Percentiles rank a stretch among this genome's conserved stretches.
Conservation (phyloP, 345 rosid genomes). For the Camelina laxa region DNA sequence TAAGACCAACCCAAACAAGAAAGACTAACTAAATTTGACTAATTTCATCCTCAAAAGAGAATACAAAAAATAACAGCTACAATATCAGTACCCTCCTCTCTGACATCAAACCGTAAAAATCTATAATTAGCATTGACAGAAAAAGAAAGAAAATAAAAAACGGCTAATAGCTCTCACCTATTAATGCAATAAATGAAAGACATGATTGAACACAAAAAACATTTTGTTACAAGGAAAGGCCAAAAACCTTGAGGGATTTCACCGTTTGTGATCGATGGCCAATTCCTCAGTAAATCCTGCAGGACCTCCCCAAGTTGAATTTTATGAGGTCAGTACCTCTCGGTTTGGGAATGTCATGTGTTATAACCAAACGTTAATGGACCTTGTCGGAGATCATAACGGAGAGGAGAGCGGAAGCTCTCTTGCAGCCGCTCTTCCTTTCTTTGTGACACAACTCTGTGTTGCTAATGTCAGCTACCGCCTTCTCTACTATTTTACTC, state of each 20-base stretch:
- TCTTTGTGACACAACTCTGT: slow-evolving; percentile 28
- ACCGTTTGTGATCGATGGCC: slow-evolving; percentile 4
- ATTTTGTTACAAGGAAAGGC: not conserved
- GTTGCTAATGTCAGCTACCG: slow-evolving; percentile 34
- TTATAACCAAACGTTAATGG: slow-evolving; percentile 2
- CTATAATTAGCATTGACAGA: slow-evolving; percentile 35
- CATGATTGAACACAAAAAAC: slow-evolving; percentile 2
- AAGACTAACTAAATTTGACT: slow-evolving; percentile 26
- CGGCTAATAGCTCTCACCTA: slow-evolving; percentile 21
- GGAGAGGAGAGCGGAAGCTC: slow-evolving; percentile 15
- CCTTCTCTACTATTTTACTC: slow-evolving; percentile 17
- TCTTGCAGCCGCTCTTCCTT: slow-evolving; percentile 15
- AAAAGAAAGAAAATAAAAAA: not conserved
- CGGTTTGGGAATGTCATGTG: slow-evolving; percentile 35
- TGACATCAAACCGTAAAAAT: slow-evolving; percentile 1
- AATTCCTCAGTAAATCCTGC: not conserved
- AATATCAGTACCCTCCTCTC: not conserved
- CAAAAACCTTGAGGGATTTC: slow-evolving; percentile 8
- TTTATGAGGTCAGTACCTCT: not conserved
- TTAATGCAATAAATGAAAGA: slow-evolving; percentile 24
- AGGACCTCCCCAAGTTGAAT: too few species aligned
- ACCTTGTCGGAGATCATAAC: not conserved
- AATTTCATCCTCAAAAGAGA: slow-evolving; percentile 4
- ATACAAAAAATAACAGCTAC: slow-evolving; percentile 11
- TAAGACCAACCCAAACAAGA: not conserved